Evolutionary conservation across 1,284 basidiomycete genomes (phyloP).

Genomic region (Papiliotrema terrestris): DNA sequence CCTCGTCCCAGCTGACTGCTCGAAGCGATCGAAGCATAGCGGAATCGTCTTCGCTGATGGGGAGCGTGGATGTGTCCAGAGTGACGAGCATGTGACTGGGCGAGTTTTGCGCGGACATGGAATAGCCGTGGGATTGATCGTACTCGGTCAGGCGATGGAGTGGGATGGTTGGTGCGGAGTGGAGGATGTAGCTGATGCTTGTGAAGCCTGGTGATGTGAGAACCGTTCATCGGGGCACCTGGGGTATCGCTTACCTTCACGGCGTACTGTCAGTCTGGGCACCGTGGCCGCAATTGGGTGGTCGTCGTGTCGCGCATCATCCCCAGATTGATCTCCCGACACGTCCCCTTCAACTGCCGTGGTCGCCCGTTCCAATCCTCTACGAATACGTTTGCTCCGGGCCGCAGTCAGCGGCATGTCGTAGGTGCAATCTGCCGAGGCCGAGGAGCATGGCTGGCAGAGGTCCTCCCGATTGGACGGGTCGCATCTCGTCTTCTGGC

Average conservation of each 20-base stretch:
- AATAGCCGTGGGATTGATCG: constrained; percentile 9
- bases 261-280: constrained; percentile 13
- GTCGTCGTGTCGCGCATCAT: not conserved
- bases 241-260: constrained; percentile 21
- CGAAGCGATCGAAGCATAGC: constrained; percentile 12
- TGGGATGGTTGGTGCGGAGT: constrained; percentile 29
- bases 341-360: not conserved
- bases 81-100: constrained; percentile 13
- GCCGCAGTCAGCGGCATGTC: not conserved
- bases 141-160: constrained; percentile 14
- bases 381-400: not conserved
- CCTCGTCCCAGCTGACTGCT: constrained; percentile 22
- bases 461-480: not conserved
- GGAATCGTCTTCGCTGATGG: constrained; percentile 5
- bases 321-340: not conserved
- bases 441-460: constrained; percentile 11
- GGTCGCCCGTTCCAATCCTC: not conserved
- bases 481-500: constrained; percentile 9
- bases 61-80: not conserved
- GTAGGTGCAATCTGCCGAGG: constrained; percentile 1
- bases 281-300: not conserved
- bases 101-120: constrained; percentile 11
- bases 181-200: constrained; percentile 25
- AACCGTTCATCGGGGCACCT: not conserved
- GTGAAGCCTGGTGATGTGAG: constrained; percentile 16